Percentiles rank a stretch among this genome's conserved stretches.
Conservation (phyloP, 495 filamentous ascomycete genomes). For the Aspergillus bertholletiae region DNA sequence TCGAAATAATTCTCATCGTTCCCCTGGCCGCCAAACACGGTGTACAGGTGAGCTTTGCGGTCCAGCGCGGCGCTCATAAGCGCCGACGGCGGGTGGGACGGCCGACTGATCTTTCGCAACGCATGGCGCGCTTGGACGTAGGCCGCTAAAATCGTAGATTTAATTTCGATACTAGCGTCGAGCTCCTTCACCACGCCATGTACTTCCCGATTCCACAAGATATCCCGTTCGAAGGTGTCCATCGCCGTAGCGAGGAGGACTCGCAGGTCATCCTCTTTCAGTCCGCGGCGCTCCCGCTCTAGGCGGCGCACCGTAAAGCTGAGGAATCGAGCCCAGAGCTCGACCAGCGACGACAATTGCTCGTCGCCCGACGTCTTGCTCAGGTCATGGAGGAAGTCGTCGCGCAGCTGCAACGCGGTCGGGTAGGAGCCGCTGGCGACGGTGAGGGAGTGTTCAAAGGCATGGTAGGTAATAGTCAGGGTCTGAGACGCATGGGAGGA, state of each 20-base stretch:
- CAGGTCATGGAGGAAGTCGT: not conserved
- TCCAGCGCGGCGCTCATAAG: not conserved
- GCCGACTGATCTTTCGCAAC: not conserved
- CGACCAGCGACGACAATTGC: not conserved
- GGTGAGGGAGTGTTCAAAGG: not conserved
- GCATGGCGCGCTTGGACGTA: not conserved
- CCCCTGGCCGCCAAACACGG: conserved; percentile 24
- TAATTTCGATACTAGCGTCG: not conserved
- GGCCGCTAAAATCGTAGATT: not conserved
- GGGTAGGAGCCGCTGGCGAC: not conserved
- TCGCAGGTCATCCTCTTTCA: not conserved
- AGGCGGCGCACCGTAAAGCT: not conserved
- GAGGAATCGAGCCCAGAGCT: not conserved
- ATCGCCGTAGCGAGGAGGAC: not conserved
- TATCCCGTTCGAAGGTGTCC: not conserved
- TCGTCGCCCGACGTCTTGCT: not conserved
- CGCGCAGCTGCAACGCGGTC: not conserved
- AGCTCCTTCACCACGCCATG: not conserved
- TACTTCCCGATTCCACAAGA: not conserved
- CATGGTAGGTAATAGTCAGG: not conserved
- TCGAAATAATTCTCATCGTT: conserved; percentile 1
- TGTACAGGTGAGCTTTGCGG: not conserved
- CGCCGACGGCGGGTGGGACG: not conserved
- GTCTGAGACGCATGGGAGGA: not conserved
- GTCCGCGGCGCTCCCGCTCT: not conserved